Evolutionary conservation across 106 monocot species (phyloP).

Genomic region (Agapanthus africanus): DNA sequence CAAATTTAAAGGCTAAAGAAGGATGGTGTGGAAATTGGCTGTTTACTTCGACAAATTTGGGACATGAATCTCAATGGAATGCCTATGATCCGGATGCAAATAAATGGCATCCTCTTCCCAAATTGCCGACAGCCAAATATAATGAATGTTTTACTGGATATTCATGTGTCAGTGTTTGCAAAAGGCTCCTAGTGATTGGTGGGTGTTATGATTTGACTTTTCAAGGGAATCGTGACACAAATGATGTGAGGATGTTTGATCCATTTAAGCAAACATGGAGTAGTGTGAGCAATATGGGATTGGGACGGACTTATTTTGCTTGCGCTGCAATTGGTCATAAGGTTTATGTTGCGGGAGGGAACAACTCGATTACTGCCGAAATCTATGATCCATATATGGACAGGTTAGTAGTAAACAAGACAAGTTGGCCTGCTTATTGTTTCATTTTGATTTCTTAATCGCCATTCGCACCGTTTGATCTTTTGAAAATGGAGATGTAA

Average conservation of each 20-base stretch:
- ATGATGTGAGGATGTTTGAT: constrained; percentile 19
- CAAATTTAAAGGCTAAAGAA: constrained; percentile 12
- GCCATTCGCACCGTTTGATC: too few species aligned
- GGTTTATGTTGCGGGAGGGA: constrained; percentile 31
- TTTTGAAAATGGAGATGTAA: too few species aligned
- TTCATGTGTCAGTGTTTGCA: constrained; percentile 19
- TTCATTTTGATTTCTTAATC: too few species aligned
- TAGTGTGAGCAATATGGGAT: constrained; percentile 10
- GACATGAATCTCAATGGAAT: constrained; percentile 6
- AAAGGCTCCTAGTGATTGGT: constrained; percentile 23
- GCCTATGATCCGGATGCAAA: constrained; percentile 35
- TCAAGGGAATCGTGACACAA: not conserved
- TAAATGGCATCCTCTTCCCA: constrained; percentile 25
- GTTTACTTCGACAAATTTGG: constrained; percentile 3
- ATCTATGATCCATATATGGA: constrained; percentile 24
- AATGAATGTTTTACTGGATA: not conserved
- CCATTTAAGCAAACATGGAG: constrained; percentile 29
- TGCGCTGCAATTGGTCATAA: constrained; percentile 13
- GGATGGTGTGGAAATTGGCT: constrained; percentile 28
- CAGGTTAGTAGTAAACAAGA: too few species aligned
- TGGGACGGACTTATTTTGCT: constrained; percentile 14
- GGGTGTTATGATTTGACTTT: not conserved
- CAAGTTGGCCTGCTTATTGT: too few species aligned
- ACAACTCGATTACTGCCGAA: constrained; percentile 22
- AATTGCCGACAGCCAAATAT: not conserved